Base-by-base conservation (phyloP, 1,284 basidiomycete species). In the Phaffia rhodozyma region DNA sequence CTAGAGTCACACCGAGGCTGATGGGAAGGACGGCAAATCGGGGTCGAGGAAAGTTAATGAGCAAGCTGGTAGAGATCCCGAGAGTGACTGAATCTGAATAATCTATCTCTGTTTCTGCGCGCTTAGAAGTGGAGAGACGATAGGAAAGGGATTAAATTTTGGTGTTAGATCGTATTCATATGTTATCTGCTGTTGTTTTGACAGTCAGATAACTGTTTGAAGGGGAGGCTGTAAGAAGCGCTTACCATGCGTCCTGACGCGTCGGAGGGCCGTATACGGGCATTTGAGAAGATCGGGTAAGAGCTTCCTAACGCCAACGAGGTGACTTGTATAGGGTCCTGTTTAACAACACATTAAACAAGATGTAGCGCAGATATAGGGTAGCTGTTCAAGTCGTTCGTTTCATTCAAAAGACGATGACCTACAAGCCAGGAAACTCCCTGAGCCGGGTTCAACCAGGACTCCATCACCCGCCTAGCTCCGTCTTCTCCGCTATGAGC, bases 21-120 rank as follows among this genome's bases (percentile, higher is more conserved):
- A 82, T 77, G 1, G 81, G 81, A 11, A 83, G 71, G 5, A 81
- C 78, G 5, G 81, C 81, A 66, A 83, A 82, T 5, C 79, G 72
- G 5, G 80, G 78, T 48, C 77, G 75, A 27, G 81, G 81, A 60
- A 81, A 80, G 70, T 82, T 82, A 71, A 82, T 73, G 23, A 81
- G 71, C 5, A 83, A 75, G n/a, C 78, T 75, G 0, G 81, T 83
- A 18, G 80, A 78, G 47, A 83, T 73, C 5, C 78, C 75, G 5
- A 83, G 72, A 5, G 78, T 77, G 38, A 81, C 72, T 9, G 76
- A 75, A 68, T 83, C 81, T 18, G 73, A 70, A 68, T 81, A 82
- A 69, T 82, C 80, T 49, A 83, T 68, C 67, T 82, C 81, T 27
- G 82, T 74, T 70, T 83, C 81, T 55, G 81, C 77, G 55, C 79